Evolutionary conservation across 345 rosid genomes (phyloP), one percentile per base, ranked within the genome.

Genomic region (Eucalyptus caleyi): DNA sequence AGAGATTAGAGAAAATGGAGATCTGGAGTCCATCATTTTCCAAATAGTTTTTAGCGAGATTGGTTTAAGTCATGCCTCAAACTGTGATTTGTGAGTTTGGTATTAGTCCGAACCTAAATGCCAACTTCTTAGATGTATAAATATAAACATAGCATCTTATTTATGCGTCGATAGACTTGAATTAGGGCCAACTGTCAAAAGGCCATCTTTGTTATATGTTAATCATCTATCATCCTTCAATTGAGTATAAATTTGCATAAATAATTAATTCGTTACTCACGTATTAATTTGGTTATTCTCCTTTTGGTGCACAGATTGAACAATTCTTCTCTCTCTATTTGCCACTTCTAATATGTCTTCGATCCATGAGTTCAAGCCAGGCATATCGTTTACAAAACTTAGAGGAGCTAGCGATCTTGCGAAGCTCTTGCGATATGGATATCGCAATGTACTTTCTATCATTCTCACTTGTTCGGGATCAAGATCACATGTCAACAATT

Each of bases 261-360:
- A 16, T 26, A 59, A 6, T 11, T 62, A 62, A 62, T 62, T 27
- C 27, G 69, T 27, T 62, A 62, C 34, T 62, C 69, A 62, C 69
- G 15, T 11, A 27, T 27, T 62, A 27, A 62, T 11, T 4, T 62
- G 69, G 69, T 62, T 34, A 27, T 27, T 62, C 34, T 62, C 69
- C 34, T 62, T 62, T 32, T 27, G 69, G 69, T 62, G 69, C 69
- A 62, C 32, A 11, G 9, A 27, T 62, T 62, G 69, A 27, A 12
- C 69, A 27, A 62, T 62, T 62, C 18, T 62, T 62, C 18, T n/a
- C 49, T 82, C 15, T 82, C 6, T 42, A 9, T 82, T 82, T 13
- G 88, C 88, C 91, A 42, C 49, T 11, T 88, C 69, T 86, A 19
- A 91, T 89, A 88, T 90, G 90, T 67, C 90, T 51, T 86, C 34